Base-by-base conservation (phyloP, 768 basidiomycete species). In the Tylopilus balloui region DNA sequence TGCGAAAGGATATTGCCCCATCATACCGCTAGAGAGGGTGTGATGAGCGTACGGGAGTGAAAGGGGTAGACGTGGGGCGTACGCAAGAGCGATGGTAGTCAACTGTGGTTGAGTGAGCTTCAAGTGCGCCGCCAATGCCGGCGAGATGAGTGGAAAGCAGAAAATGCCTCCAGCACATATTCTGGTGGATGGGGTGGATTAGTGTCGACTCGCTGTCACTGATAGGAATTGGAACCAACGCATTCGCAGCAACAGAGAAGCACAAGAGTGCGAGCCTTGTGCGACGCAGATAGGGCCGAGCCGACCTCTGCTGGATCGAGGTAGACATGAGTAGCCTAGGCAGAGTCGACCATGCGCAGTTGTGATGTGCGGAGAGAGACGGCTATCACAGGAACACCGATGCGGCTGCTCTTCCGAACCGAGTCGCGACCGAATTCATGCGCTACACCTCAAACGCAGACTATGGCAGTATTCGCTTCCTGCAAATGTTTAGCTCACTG, bases 141-240 rank as follows among this genome's bases (percentile, higher is more conserved):
- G 83, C 1, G 88, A 80, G 34, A 90, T 69, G 6, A 91, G 71
- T 17, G 89, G 86, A 60, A 91, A 89, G 39, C 78, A 83, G 70
- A 88, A 88, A 51, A 91, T 77, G 27, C 83, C 86, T n/a, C 87
- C 88, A 0, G 86, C 85, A 54, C 76, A 83, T 52, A 89, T 65
- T n/a, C 88, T 89, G 50, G 25, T 1, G 20, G 28, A 17, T 10
- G 37, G 19, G 23, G 3, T 36, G 2, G 8, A 15, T 58, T 31
- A 45, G 31, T 23, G 14, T 29, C 24, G 21, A 27, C 15, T 23
- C 21, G 37, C 17, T 35, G 39, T 17, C 17, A n/a, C 31, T 13
- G 14, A 36, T n/a, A n/a, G 13, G 36, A 41, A 41, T 45, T 41
- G 11, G 13, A 35, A 73, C 81, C 32, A 58, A 86, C 84, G 80